A percentile compares a stretch with the other conserved stretches of the same genome.
phyloP scores from a whole-genome alignment of 2,329 filamentous ascomycete genomes.

The Gliomastix tumulicola region DNA sequence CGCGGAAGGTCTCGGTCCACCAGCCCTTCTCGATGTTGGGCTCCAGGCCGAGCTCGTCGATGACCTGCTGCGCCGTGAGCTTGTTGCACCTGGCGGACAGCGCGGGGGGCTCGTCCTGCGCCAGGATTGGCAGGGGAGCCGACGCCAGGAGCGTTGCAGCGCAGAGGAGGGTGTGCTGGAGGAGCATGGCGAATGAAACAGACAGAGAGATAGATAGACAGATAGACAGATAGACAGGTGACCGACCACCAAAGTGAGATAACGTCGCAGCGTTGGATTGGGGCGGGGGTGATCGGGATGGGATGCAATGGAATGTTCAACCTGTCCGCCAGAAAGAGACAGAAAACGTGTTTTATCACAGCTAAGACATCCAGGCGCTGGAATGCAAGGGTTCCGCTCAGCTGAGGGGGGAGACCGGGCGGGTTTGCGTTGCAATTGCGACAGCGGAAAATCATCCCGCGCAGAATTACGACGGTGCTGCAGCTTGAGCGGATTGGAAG shows the following conservation, averaged over 20 bases:
- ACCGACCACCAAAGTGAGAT: neutral
- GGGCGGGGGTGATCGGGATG: neutral
- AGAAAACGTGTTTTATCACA: neutral
- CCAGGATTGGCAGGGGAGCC: neutral
- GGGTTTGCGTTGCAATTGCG: neutral
- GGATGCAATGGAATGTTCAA: neutral
- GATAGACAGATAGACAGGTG: neutral
- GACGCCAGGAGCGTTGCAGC: neutral
- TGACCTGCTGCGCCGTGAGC: neutral
- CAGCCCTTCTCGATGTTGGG: constrained; percentile 34
- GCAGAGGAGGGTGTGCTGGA: neutral
- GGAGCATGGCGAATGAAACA: neutral
- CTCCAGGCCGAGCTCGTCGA: neutral
- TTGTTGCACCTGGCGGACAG: neutral
- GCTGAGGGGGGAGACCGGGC: neutral
- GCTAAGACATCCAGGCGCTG: neutral
- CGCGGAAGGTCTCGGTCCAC: constrained; percentile 38
- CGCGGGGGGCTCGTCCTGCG: neutral
- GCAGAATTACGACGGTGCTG: neutral
- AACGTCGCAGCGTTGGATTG: neutral
- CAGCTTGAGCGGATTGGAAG: neutral
- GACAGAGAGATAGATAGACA: neutral
- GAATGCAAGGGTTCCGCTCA: neutral
- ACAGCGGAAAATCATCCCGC: neutral
- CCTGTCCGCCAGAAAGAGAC: neutral